A percentile compares a stretch with the other conserved stretches of the same genome.
Evolutionary conservation across 768 basidiomycete genomes (phyloP).

Genomic region (Leccinum sublutescens): DNA sequence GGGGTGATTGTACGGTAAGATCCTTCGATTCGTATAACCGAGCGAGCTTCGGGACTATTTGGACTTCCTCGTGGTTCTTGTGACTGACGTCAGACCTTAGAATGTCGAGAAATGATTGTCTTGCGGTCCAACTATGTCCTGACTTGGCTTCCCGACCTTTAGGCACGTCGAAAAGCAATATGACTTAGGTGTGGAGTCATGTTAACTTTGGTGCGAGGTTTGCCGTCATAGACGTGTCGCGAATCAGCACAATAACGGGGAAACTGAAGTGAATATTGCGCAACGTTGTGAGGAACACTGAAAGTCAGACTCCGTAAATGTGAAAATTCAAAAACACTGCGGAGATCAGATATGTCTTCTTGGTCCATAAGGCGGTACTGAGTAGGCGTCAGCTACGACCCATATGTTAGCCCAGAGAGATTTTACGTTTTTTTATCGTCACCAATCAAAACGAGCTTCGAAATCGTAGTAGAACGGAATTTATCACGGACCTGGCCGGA

Average conservation of each 20-base stretch:
- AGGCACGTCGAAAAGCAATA: constrained; percentile 40
- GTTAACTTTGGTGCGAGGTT: constrained; percentile 51
- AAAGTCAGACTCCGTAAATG: constrained; percentile 45
- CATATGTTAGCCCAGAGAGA: neutral
- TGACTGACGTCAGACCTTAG: neutral
- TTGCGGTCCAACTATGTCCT: constrained; percentile 40
- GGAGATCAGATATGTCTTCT: constrained; percentile 59
- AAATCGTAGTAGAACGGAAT: constrained; percentile 25
- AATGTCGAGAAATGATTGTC: neutral
- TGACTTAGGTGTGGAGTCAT: constrained; percentile 38
- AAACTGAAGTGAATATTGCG: constrained; percentile 55
- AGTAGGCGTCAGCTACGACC: neutral
- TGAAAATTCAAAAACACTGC: constrained; percentile 71
- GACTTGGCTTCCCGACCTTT: constrained; percentile 29
- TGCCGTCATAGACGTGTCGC: constrained; percentile 52
- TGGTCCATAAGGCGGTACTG: constrained; percentile 71
- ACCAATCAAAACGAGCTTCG: constrained; percentile 41
- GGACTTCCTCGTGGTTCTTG: constrained; percentile 60
- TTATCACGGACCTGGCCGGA: neutral
- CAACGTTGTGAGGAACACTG: constrained; percentile 52
- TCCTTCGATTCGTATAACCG: constrained; percentile 43
- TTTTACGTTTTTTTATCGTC: constrained; percentile 38
- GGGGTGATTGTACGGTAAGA: constrained; percentile 72
- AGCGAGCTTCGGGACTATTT: constrained; percentile 54
- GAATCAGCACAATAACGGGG: constrained; percentile 34